Evolutionary conservation across 108 stramenopile genomes (phyloP).

Genomic region (Seminavis robusta): DNA sequence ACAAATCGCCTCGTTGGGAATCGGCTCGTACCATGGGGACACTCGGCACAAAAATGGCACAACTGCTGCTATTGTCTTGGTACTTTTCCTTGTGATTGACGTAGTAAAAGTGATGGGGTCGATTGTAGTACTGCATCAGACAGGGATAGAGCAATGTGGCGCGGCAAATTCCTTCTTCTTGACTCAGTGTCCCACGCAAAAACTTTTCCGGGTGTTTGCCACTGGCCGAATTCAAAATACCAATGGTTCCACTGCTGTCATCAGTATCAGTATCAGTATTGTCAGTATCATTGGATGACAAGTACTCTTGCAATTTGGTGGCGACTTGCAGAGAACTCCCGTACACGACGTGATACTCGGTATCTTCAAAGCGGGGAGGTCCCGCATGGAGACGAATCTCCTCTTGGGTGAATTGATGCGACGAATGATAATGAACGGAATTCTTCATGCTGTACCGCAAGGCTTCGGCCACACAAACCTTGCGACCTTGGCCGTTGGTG

Average conservation of each 20-base stretch:
- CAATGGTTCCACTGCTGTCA: too few relatives aligned
- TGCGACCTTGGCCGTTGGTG: neutral
- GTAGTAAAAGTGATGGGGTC: constrained; percentile 1
- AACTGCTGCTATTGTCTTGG: neutral
- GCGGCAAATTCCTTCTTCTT: constrained; percentile 49
- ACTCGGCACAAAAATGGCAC: constrained; percentile 16
- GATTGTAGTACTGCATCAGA: constrained; percentile 9
- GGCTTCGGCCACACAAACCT: constrained; percentile 1
- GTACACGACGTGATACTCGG: neutral
- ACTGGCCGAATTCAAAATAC: constrained; percentile 39
- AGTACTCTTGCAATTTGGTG: too few relatives aligned
- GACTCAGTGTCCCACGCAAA: constrained; percentile 37
- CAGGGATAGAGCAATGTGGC: constrained; percentile 48
- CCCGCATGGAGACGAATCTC: neutral
- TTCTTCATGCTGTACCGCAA: constrained; percentile 7
- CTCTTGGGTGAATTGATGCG: constrained; percentile 5
- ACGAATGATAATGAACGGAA: constrained; percentile 19
- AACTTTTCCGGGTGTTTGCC: constrained; percentile 43
- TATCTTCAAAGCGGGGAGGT: neutral
- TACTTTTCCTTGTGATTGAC: constrained; percentile 34
- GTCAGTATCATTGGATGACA: neutral
- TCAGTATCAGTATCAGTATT: too few relatives aligned
- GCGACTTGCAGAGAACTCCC: constrained; percentile 12
- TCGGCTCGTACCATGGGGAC: constrained; percentile 53
- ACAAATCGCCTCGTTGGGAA: constrained; percentile 28